A percentile compares a stretch with the other conserved stretches of the same genome.
Conservation (phyloP, 2,329 filamentous ascomycete genomes). For the Drechslerella stenobrocha region DNA sequence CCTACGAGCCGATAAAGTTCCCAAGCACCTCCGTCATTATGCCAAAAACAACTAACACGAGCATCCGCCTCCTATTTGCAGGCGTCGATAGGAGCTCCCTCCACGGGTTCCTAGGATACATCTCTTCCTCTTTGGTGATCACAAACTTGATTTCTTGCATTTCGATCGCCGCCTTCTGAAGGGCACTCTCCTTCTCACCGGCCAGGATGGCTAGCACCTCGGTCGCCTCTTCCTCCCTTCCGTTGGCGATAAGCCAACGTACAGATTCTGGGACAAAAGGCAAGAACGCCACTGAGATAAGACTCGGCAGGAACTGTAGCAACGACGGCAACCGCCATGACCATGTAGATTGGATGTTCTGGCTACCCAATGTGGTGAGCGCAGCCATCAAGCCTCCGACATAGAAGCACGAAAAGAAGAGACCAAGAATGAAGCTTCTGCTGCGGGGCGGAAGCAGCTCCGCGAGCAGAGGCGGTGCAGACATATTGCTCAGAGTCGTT, state of each 20-base stretch:
- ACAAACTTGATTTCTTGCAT: slow-evolving; percentile 51
- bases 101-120: slow-evolving; percentile 53
- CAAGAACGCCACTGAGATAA: slow-evolving; percentile 52
- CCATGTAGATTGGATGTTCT: slow-evolving; percentile 55
- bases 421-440: slow-evolving; percentile 27
- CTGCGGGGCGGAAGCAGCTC: slow-evolving; percentile 33
- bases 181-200: slow-evolving; percentile 44
- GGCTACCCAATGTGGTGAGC: slow-evolving; percentile 54
- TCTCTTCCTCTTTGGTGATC: slow-evolving; percentile 51
- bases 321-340: slow-evolving; percentile 55
- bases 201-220: slow-evolving; percentile 49
- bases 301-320: slow-evolving; percentile 54
- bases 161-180: slow-evolving; percentile 40
- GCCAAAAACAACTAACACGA: slow-evolving; percentile 52
- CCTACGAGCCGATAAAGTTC: slow-evolving; percentile 55
- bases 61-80: slow-evolving; percentile 52
- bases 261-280: slow-evolving; percentile 54
- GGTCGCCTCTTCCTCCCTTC: slow-evolving; percentile 33
- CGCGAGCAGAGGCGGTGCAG: slow-evolving; percentile 26
- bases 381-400: slow-evolving; percentile 54
- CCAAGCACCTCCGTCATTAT: slow-evolving; percentile 52
- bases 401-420: slow-evolving; percentile 51
- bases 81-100: slow-evolving; percentile 51
- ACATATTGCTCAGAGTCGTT: slow-evolving; percentile 29
- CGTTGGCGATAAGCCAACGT: slow-evolving; percentile 55